Percentiles rank a stretch among this genome's conserved stretches.
phyloP scores from a whole-genome alignment of 129 eudicot species.

The Artemisia annua region DNA sequence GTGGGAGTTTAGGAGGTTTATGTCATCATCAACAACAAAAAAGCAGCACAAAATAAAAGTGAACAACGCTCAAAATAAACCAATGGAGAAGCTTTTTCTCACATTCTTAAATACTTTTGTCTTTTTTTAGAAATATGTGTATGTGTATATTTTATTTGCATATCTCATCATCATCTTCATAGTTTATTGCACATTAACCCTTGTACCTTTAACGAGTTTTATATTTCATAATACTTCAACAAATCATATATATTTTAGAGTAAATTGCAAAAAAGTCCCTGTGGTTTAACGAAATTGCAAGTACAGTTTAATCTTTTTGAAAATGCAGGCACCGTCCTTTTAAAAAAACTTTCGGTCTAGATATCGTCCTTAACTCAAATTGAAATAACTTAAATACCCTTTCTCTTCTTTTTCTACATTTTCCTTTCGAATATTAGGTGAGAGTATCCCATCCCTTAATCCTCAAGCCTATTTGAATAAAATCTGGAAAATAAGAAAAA shows the following conservation, averaged over 20 bases:
- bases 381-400: too few relatives aligned
- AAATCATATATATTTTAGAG: background rate
- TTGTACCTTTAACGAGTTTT: background rate
- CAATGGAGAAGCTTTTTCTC: slow-evolving; percentile 29
- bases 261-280: too few relatives aligned
- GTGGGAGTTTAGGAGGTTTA: slow-evolving; percentile 14
- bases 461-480: too few relatives aligned
- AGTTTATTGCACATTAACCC: slow-evolving; percentile 18
- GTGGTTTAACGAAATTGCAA: too few relatives aligned
- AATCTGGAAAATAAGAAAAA: too few relatives aligned
- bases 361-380: too few relatives aligned
- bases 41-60: slow-evolving; percentile 18
- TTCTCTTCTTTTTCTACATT: too few relatives aligned
- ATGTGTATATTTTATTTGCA: slow-evolving; percentile 5
- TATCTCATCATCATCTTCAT: slow-evolving; percentile 7
- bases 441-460: too few relatives aligned
- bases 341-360: too few relatives aligned
- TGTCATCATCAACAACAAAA: slow-evolving; percentile 34
- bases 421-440: too few relatives aligned
- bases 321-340: too few relatives aligned
- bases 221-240: background rate
- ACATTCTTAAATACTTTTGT: slow-evolving; percentile 33
- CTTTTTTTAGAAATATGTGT: slow-evolving; percentile 28
- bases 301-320: too few relatives aligned
- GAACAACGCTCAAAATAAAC: slow-evolving; percentile 28